Conservation (phyloP, 768 basidiomycete genomes). For the Auricularia auricula-judae region DNA sequence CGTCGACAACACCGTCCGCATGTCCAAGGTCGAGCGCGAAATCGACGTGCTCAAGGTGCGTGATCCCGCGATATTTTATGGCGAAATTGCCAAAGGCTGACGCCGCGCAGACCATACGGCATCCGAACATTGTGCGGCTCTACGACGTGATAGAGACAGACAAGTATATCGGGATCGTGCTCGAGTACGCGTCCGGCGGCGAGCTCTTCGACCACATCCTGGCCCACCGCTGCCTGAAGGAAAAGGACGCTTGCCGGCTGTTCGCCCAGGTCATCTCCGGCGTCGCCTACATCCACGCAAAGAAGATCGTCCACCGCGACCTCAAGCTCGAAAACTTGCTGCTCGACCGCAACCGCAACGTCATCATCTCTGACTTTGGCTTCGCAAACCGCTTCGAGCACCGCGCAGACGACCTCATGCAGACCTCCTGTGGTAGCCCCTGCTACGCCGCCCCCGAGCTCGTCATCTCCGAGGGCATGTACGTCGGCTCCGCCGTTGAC, state of each 20-base stretch:
- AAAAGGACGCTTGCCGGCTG: conserved; percentile 87
- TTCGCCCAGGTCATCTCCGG: conserved; percentile 98
- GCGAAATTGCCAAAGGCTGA: conserved; percentile 11
- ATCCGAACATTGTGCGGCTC: conserved; percentile 94
- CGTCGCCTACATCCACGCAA: conserved; percentile 97
- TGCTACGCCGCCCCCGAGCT: conserved; percentile 98
- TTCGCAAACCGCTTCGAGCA: conserved; percentile 98
- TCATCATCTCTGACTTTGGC: conserved; percentile 99
- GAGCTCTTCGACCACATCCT: conserved; percentile 99
- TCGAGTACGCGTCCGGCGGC: conserved; percentile 96
- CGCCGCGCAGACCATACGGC: conserved; percentile 65
- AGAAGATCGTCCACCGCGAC: conserved; percentile 98
- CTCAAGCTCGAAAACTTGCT: conserved; percentile 98
- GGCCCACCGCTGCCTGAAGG: conserved; percentile 91
- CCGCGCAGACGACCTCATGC: conserved; percentile 89
- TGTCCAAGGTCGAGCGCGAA: conserved; percentile 94
- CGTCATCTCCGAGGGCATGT: conserved; percentile 93
- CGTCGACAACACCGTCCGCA: conserved; percentile 73
- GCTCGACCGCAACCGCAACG: conserved; percentile 92
- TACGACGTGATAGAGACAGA: conserved; percentile 99
- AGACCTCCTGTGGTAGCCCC: conserved; percentile 92
- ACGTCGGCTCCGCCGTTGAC: conserved; percentile 95
- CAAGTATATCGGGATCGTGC: conserved; percentile 98
- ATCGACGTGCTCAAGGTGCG: conserved; percentile 91
- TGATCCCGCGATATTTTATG: conserved; percentile 11